Evolutionary conservation across 345 rosid species (phyloP).

Genomic region (Balakata baccata): DNA sequence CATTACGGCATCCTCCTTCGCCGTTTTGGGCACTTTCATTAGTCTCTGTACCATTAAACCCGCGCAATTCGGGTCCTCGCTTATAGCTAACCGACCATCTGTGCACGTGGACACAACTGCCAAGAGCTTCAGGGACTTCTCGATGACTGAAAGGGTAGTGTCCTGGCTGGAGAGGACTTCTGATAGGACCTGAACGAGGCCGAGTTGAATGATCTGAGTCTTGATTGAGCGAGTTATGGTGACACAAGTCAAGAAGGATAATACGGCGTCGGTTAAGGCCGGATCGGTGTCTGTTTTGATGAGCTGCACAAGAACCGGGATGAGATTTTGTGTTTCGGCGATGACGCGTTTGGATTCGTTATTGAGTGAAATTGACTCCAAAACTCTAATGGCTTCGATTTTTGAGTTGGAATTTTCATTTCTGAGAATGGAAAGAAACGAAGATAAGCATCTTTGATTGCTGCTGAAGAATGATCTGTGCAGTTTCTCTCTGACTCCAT

Average conservation of each 20-base stretch:
- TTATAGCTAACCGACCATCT: constrained; percentile 22
- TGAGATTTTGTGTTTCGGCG: constrained; percentile 11
- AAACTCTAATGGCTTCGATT: constrained; percentile 9
- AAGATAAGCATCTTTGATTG: neutral
- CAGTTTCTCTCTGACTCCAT: constrained; percentile 16
- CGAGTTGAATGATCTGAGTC: constrained; percentile 15
- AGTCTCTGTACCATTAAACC: constrained; percentile 17
- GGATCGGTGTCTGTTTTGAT: neutral
- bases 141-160: constrained; percentile 10
- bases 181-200: constrained; percentile 10
- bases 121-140: constrained; percentile 23
- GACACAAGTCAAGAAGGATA: constrained; percentile 12
- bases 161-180: constrained; percentile 2
- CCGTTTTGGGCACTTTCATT: constrained; percentile 26
- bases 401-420: constrained; percentile 12
- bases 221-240: constrained; percentile 10
- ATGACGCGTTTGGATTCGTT: constrained; percentile 18
- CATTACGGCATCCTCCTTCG: constrained; percentile 27
- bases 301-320: constrained; percentile 4
- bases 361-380: constrained; percentile 17
- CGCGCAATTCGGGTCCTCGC: constrained; percentile 21
- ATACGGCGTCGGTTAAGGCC: constrained; percentile 12
- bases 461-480: constrained; percentile 6
- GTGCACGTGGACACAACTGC: constrained; percentile 4
- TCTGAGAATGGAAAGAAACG: constrained; percentile 4